Conservation (phyloP, 2,329 filamentous ascomycete genomes). For the Arthroderma sp. region DNA sequence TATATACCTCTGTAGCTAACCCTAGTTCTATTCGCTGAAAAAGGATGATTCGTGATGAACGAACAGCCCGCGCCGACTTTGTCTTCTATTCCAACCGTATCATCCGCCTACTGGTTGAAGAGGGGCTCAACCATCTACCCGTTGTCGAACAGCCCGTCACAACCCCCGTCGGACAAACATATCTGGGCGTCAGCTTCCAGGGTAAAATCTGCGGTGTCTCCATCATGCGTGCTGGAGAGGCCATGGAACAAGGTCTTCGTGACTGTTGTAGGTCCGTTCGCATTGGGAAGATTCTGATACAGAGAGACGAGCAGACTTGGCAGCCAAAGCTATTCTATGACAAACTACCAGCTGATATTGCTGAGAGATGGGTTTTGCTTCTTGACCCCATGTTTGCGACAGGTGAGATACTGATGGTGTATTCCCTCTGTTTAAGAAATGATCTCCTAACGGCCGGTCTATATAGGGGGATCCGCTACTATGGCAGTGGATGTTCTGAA, state of each 20-base stretch:
- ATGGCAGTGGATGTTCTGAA: constrained; percentile 95
- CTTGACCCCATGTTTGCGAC: constrained; percentile 99
- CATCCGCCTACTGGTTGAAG: constrained; percentile 89
- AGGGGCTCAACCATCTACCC: constrained; percentile 91
- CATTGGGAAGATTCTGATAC: constrained; percentile 97
- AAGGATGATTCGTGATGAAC: constrained; percentile 89
- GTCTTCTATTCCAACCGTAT: constrained; percentile 99
- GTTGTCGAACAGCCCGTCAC: constrained; percentile 79
- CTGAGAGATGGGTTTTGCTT: constrained; percentile 80
- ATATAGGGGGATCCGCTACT: constrained; percentile 77
- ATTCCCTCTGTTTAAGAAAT: neutral
- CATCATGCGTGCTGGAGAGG: constrained; percentile 95
- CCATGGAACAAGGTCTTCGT: constrained; percentile 92
- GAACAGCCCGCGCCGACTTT: constrained; percentile 85
- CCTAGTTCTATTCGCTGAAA: neutral
- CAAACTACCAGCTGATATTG: constrained; percentile 89
- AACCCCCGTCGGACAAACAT: constrained; percentile 77
- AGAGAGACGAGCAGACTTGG: constrained; percentile 88
- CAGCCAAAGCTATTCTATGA: constrained; percentile 93
- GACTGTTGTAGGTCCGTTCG: constrained; percentile 97
- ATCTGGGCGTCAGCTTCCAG: constrained; percentile 86
- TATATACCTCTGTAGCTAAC: neutral
- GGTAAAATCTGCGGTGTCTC: constrained; percentile 97
- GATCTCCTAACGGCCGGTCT: neutral
- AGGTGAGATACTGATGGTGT: constrained; percentile 40